Evolutionary conservation across 768 basidiomycete species (phyloP).

Genomic region (Lactarius vividus): DNA sequence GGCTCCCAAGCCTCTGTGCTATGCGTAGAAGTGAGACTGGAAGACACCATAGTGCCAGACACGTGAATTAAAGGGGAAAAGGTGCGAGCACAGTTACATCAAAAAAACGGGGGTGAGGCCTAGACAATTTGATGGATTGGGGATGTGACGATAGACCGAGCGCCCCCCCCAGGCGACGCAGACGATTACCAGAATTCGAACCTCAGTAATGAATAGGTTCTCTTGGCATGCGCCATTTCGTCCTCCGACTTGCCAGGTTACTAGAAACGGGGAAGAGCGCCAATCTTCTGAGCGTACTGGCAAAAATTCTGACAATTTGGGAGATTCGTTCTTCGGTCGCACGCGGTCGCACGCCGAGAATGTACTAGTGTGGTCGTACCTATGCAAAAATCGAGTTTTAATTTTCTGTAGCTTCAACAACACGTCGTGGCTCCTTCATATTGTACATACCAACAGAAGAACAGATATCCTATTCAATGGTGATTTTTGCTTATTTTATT

Average conservation of each 20-base stretch:
- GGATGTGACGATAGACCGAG: background rate
- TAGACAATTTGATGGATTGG: background rate
- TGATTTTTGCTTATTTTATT: too few species aligned
- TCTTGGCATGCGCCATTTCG: slow-evolving; percentile 7
- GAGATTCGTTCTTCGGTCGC: too few species aligned
- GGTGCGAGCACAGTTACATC: background rate
- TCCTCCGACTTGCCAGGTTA: too few species aligned
- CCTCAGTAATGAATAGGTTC: background rate
- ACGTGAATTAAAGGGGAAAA: background rate
- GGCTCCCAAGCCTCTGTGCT: background rate
- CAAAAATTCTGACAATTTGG: too few species aligned
- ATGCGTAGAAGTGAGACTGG: background rate
- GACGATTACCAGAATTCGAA: background rate
- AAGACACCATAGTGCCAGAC: background rate
- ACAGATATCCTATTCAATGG: too few species aligned
- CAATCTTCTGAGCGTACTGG: background rate
- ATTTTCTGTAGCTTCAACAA: too few species aligned
- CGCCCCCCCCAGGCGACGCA: background rate
- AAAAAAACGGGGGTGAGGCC: background rate
- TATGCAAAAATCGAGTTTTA: too few species aligned
- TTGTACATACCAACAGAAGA: too few species aligned
- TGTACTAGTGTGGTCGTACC: too few species aligned
- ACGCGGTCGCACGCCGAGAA: too few species aligned
- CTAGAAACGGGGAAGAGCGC: background rate
- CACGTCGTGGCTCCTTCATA: too few species aligned